Percentiles rank a stretch among this genome's conserved stretches.
Evolutionary conservation across 2,329 filamentous ascomycete species (phyloP).

Genomic region (Ceratocystis albifundus): DNA sequence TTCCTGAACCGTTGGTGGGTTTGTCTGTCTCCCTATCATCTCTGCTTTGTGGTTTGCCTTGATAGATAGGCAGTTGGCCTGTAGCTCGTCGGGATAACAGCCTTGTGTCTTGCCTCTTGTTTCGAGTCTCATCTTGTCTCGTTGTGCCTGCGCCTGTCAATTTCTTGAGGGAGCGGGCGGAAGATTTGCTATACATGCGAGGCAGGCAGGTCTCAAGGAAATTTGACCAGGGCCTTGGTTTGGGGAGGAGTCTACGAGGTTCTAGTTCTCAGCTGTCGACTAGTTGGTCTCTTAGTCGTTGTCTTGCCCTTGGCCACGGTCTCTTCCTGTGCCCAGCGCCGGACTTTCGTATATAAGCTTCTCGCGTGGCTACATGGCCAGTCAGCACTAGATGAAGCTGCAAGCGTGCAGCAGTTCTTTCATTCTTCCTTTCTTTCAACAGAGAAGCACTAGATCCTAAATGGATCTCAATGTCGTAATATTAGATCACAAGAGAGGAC

Average conservation of each 20-base stretch:
- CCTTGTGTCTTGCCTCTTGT: slow-evolving; percentile 4
- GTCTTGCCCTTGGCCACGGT: no score
- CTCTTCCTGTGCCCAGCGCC: background rate
- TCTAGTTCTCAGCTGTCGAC: no score
- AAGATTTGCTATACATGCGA: background rate
- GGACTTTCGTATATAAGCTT: background rate
- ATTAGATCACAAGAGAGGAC: background rate
- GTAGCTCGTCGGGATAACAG: background rate
- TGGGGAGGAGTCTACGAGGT: no score
- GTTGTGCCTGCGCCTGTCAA: background rate
- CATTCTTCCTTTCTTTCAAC: no score
- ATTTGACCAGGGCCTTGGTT: no score
- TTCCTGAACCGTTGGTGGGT: no score
- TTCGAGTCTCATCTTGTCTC: background rate
- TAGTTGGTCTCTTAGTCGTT: no score
- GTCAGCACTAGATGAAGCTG: background rate
- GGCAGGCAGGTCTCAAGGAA: no score
- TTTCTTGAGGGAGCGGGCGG: background rate
- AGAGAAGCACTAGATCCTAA: background rate
- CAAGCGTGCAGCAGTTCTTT: background rate
- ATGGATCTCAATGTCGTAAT: slow-evolving; percentile 9
- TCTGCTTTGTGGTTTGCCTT: no score
- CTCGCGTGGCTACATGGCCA: background rate
- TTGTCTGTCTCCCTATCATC: no score
- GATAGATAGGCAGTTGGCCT: background rate